Evolutionary conservation across 2,329 filamentous ascomycete species (phyloP).

Genomic region (Zymoseptoria ardabiliae): DNA sequence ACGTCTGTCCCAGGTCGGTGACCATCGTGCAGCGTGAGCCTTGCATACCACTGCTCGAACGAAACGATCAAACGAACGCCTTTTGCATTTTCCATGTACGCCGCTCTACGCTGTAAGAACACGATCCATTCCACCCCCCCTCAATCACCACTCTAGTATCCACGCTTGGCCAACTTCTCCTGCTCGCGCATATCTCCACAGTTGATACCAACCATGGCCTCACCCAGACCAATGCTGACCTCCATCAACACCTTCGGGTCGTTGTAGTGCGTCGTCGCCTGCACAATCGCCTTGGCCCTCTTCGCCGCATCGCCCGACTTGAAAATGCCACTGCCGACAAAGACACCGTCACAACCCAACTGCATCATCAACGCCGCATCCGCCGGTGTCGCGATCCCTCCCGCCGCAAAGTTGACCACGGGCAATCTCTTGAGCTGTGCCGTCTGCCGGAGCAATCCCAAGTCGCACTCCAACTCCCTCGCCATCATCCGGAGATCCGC

Average conservation of each 20-base stretch:
- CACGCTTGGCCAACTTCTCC: constrained; percentile 77
- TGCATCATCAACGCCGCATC: constrained; percentile 99
- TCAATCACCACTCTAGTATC: constrained; percentile 54
- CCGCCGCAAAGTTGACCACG: constrained; percentile 95
- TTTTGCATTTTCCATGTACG: not conserved
- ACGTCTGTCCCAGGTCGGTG: too few relatives aligned
- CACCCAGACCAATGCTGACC: constrained; percentile 81
- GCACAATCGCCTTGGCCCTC: constrained; percentile 88
- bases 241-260: constrained; percentile 80
- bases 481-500: constrained; percentile 71
- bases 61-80: not conserved
- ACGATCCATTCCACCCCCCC: not conserved
- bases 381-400: constrained; percentile 97
- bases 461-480: constrained; percentile 72
- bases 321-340: constrained; percentile 95
- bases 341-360: constrained; percentile 93
- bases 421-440: constrained; percentile 81
- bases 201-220: constrained; percentile 97
- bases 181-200: constrained; percentile 66
- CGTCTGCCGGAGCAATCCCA: constrained; percentile 73
- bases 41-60: too few relatives aligned
- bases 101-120: not conserved
- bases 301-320: constrained; percentile 87
- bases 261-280: constrained; percentile 83
- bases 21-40: too few relatives aligned